Conservation (phyloP, 2,329 filamentous ascomycete genomes). For the Aureobasidium sp. region DNA sequence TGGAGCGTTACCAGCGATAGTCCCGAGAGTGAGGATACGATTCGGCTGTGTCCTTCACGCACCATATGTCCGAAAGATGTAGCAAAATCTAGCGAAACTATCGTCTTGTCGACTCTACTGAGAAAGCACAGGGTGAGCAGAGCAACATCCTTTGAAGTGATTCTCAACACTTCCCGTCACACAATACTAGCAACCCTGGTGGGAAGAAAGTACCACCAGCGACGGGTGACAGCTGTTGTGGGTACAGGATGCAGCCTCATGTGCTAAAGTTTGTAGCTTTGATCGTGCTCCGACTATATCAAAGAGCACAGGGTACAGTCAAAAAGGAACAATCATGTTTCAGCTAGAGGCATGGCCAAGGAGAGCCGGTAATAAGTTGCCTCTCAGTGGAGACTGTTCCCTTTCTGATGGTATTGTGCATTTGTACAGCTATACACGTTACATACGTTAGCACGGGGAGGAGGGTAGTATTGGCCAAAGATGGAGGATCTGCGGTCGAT, state of each 20-base stretch:
- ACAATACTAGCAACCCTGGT: neutral
- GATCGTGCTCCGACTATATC: no score
- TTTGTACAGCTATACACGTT: no score
- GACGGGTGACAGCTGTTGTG: neutral
- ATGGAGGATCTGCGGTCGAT: neutral
- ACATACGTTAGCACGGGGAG: no score
- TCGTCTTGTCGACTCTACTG: neutral
- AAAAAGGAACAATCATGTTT: no score
- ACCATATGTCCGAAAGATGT: neutral
- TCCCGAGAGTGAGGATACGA: neutral
- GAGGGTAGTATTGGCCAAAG: neutral
- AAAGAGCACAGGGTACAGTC: no score
- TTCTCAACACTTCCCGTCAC: neutral
- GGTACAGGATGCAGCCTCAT: neutral
- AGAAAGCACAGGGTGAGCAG: neutral
- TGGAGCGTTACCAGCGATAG: neutral
- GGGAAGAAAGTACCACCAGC: neutral
- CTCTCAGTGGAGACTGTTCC: no score
- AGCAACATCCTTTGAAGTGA: neutral
- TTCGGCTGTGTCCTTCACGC: neutral
- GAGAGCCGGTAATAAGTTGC: no score
- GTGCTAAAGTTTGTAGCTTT: no score
- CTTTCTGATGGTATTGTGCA: no score
- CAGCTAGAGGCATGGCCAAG: no score
- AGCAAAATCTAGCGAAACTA: neutral